Base-by-base conservation (phyloP, 2,329 filamentous ascomycete genomes). In the Claviceps citrina region DNA sequence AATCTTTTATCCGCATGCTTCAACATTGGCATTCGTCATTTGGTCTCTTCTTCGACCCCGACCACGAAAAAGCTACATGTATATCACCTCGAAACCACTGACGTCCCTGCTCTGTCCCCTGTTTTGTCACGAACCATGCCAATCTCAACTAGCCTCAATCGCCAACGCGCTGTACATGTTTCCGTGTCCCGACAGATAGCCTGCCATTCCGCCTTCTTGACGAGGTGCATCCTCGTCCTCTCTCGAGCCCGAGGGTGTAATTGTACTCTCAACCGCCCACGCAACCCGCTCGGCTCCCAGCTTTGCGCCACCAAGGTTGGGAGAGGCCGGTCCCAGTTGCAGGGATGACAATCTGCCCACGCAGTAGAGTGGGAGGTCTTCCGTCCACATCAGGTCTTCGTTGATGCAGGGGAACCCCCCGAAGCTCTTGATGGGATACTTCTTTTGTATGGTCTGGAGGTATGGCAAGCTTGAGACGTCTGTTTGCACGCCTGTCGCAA, bases 381-480 rank as follows among this genome's bases (percentile, higher is more conserved):
- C 65, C 28, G 66, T 66, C 83, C 82, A 89, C 68, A 78, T 80
- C 44, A 89, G 62, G 49, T 89, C 81, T 31, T 87, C 73, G 2
- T 71, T 87, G 38, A 89, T 57, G 46, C 78, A 83, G 0, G 84
- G 83, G 16, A 86, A 61, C 0, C 83, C 83, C 4, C 75, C 74
- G 19, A 73, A 66, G 0, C 64, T 68, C 13, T 73, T 58, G 26
- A 89, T 68, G 0, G 80, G 81, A 44, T 78, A 65, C 15, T 74
- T 66, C 3, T 61, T 46, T 7, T 71, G 57, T 52, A 89, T 71
- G 0, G 62, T 70, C 41, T 73, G 59, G 10, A 89, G 59, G 41
- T 76, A 76, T 0, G 77, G 70, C 18, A 86, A 63, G 2, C 65
- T 64, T 1, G 59, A 51, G 20, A 84, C 71, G 46, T 85, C 67